Percentiles rank a stretch among this genome's conserved stretches.
Conservation (phyloP, 176 grass and related monocot species). For the Guadua angustifolia region DNA sequence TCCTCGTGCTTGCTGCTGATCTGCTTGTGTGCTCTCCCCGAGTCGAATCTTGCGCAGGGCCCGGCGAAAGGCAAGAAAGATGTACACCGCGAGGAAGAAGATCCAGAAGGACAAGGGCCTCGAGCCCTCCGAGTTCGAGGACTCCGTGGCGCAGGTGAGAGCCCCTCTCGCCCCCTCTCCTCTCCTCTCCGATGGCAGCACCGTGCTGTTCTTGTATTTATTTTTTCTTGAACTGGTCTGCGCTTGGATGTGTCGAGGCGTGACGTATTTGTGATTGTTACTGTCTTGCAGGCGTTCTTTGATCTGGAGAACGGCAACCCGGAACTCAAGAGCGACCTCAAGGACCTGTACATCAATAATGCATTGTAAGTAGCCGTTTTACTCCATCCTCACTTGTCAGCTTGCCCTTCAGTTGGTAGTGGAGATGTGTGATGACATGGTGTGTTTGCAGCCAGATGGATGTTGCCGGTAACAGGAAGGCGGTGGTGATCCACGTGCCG, state of each 20-base stretch:
- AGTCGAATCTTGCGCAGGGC: conserved; percentile 26
- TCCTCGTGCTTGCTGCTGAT: conserved; percentile 21
- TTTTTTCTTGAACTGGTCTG: not conserved
- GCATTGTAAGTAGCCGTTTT: conserved; percentile 52
- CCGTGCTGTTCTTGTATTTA: not conserved
- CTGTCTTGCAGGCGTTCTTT: conserved; percentile 68
- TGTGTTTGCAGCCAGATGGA: conserved; percentile 69
- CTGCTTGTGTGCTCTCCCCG: not conserved
- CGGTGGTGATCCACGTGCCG: conserved; percentile 84
- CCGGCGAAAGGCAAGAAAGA: conserved; percentile 56
- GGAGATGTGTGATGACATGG: not conserved
- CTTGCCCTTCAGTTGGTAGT: not conserved
- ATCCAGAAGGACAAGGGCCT: conserved; percentile 98
- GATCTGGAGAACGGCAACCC: conserved; percentile 90
- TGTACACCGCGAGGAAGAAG: conserved; percentile 96
- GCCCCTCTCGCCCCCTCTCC: not conserved
- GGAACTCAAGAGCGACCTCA: conserved; percentile 91
- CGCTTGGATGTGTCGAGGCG: not conserved
- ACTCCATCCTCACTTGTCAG: no score
- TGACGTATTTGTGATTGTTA: not conserved
- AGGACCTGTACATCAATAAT: conserved; percentile 90
- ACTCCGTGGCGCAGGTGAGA: conserved; percentile 84
- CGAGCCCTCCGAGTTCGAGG: conserved; percentile 88
- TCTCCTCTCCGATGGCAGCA: not conserved
- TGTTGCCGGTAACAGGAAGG: conserved; percentile 77